Percentiles rank a stretch among this genome's conserved stretches.
These are phyloP conservation scores for Bolboschoenoplectus hybrid DNA, from an alignment of 202 grass and related monocot species.

Conservation along the genomic window DNA sequence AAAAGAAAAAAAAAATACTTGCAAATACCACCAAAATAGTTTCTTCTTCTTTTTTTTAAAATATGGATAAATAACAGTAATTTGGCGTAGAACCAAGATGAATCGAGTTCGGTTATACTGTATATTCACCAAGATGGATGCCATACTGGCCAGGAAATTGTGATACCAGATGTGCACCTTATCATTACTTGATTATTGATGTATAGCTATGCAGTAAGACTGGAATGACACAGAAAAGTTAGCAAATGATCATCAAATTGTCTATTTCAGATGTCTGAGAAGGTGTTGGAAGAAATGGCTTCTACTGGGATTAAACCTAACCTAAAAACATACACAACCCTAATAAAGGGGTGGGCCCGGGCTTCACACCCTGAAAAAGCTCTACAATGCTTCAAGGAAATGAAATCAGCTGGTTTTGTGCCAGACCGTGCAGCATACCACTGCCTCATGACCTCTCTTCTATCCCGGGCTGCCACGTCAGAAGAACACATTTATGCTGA, in stretches of 20 bases:
- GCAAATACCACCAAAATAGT: constrained; percentile 1
- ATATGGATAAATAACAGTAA: constrained; percentile 1
- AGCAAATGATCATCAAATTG: constrained; percentile 16
- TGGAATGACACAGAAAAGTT: neutral
- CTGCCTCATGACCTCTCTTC: constrained; percentile 88
- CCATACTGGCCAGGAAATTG: neutral
- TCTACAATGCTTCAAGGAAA: constrained; percentile 78
- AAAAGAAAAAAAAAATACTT: neutral
- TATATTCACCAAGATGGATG: neutral
- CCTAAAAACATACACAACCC: constrained; percentile 92
- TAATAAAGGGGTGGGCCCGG: constrained; percentile 93
- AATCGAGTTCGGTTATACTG: neutral
- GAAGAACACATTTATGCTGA: constrained; percentile 67
- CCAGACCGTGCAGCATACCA: constrained; percentile 89
- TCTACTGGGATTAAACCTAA: constrained; percentile 78
- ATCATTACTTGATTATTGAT: constrained; percentile 15
- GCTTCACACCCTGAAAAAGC: constrained; percentile 82
- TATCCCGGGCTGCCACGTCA: constrained; percentile 72
- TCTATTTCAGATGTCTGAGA: constrained; percentile 69
- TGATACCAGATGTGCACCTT: constrained; percentile 16
- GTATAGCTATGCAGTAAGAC: neutral
- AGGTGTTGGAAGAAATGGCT: constrained; percentile 80
- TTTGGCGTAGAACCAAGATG: neutral
- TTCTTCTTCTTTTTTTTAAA: neutral
- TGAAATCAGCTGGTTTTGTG: constrained; percentile 64